Evolutionary conservation across 768 basidiomycete genomes (phyloP), one percentile per base, ranked within the genome.

Genomic region (Calocybe cyanea): DNA sequence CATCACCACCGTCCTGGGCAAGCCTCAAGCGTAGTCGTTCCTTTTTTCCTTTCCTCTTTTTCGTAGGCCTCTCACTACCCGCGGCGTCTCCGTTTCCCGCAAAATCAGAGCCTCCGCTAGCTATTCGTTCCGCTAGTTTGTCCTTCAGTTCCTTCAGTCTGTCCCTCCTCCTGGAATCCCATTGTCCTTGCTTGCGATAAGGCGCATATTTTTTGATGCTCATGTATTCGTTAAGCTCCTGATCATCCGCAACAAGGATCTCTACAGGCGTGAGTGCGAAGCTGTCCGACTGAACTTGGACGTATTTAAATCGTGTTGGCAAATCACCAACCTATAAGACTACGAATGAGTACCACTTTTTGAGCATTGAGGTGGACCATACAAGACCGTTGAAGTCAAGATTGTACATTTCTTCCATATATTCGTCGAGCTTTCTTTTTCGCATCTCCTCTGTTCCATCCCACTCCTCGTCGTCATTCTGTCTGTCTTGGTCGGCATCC

Each of bases 311-410:
- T 9, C 92, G 85, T 0, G 93, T 98, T 2, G 92, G 85, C 58
- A 93, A 69, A 60, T 84, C 90, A 6, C 83, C 93, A 41, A 95
- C 84, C 94, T 94, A 52, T 13, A 41, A 7, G 25, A 48, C 13
- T 17, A 19, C 33, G 11, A 47, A 40, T 48, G 14, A 45, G 48
- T 45, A 36, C 46, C 33, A 21, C n/a, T 13, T 4, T 7, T 5
- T 20, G 15, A 35, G 45, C 25, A 35, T 8, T n/a, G 43, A 20
- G 25, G 36, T 31, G 23, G 39, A 31, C 72, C 84, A 57, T 49
- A 93, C 94, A 72, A 97, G 79, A 57, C 95, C 94, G 63, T 97
- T 97, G 70, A 97, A 95, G 50, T 97, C 95, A 14, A 98, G 73
- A 28, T 75, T 83, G 61, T 93, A 86, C 33, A 98, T 72, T 62